These are phyloP conservation scores for Melampsora larici-populina DNA, from an alignment of 1,284 basidiomycete species.

Conservation along the genomic window DNA sequence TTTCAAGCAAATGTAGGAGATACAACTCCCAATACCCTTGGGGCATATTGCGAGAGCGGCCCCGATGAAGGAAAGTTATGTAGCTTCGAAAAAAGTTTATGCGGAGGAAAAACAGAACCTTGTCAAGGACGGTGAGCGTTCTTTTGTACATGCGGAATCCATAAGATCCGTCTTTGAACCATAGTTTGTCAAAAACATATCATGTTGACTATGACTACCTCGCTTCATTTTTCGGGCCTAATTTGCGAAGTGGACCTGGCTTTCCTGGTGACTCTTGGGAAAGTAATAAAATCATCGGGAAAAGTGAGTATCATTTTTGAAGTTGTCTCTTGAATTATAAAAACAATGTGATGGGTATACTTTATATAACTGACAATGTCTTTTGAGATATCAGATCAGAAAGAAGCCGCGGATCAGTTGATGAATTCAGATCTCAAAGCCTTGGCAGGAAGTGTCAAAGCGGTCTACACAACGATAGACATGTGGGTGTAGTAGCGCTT, in stretches of 20 bases:
- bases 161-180: not conserved
- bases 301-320: not conserved
- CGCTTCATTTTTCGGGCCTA: not conserved
- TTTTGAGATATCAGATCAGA: not conserved
- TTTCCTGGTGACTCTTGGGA: constrained; percentile 7
- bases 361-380: not conserved
- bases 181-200: not conserved
- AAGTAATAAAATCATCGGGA: constrained; percentile 17
- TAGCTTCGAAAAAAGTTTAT: constrained; percentile 46
- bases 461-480: constrained; percentile 38
- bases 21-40: constrained; percentile 57
- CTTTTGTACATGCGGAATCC: not conserved
- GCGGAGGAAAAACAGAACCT: not conserved
- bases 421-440: not conserved
- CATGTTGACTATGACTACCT: not conserved
- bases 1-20: constrained; percentile 65
- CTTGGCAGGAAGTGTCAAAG: not conserved
- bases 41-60: constrained; percentile 72
- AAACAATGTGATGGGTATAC: not conserved
- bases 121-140: constrained; percentile 4
- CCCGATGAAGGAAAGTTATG: constrained; percentile 66
- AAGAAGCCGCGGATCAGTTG: constrained; percentile 2
- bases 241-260: not conserved
- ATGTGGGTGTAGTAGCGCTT: constrained; percentile 49
- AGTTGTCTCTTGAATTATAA: not conserved